A percentile compares a stretch with the other conserved stretches of the same genome.
Conservation (phyloP, 1,139 yeast genomes). For the Nematodospora anomalae region DNA sequence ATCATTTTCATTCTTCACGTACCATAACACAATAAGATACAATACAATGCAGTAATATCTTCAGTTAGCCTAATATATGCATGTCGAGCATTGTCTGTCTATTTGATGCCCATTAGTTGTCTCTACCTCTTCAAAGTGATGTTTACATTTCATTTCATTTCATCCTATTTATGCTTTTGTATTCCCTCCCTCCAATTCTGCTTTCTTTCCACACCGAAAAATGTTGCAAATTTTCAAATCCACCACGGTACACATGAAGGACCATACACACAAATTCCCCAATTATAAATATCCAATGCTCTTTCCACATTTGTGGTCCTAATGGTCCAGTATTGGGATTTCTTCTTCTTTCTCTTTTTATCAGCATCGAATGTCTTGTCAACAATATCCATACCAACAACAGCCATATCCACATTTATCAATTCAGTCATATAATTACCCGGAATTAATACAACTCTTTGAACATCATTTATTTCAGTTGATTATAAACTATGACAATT, state of each 20-base stretch:
- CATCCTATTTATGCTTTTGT: neutral
- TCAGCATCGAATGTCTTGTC: too few species aligned
- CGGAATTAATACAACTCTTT: constrained; percentile 1
- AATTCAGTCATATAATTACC: constrained; percentile 1
- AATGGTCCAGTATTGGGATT: neutral
- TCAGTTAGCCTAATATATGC: too few species aligned
- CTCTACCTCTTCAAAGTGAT: too few species aligned
- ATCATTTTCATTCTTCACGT: too few species aligned
- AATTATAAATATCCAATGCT: neutral
- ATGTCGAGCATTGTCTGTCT: too few species aligned
- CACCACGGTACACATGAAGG: neutral
- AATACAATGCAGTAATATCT: too few species aligned
- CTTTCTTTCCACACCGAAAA: neutral
- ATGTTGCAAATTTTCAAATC: neutral
- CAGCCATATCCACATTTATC: neutral
- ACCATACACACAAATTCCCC: neutral
- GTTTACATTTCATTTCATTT: too few species aligned
- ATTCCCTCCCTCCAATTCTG: neutral
- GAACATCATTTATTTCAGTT: constrained; percentile 4
- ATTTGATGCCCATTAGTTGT: too few species aligned
- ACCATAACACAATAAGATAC: too few species aligned
- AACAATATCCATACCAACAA: neutral
- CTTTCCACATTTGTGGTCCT: neutral
- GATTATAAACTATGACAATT: constrained; percentile 3
- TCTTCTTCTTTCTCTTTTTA: neutral